Evolutionary conservation across 129 eudicot species (phyloP).

Genomic region (Tagetes erecta): DNA sequence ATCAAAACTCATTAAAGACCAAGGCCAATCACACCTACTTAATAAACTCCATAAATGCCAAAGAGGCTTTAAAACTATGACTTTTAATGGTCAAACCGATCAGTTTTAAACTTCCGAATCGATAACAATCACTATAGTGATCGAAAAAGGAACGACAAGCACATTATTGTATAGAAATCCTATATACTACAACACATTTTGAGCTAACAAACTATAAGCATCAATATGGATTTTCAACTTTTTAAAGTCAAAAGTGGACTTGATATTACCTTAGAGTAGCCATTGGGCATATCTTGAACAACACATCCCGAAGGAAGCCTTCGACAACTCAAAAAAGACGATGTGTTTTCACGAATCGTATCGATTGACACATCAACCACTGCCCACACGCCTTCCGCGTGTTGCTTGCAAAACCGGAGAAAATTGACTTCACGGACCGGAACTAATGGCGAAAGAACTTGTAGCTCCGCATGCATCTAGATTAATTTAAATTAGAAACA

Average conservation of each 20-base stretch:
- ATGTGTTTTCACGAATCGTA: constrained; percentile 62
- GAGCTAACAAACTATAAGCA: constrained; percentile 19
- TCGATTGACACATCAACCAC: constrained; percentile 91
- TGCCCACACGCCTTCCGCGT: constrained; percentile 98
- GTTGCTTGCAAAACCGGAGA: constrained; percentile 96
- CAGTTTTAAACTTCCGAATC: constrained; percentile 11
- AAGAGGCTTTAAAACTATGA: constrained; percentile 29
- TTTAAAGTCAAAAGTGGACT: constrained; percentile 12
- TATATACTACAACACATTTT: constrained; percentile 10
- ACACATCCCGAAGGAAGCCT: constrained; percentile 98
- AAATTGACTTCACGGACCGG: constrained; percentile 93
- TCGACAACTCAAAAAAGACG: constrained; percentile 60
- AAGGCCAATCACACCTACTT: constrained; percentile 56
- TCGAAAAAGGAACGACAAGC: constrained; percentile 24
- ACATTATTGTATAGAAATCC: constrained; percentile 22
- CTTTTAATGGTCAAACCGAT: constrained; percentile 27
- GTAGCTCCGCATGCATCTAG: constrained; percentile 92
- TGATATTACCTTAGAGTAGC: constrained; percentile 86
- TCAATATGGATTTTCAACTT: constrained; percentile 13
- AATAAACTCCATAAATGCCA: constrained; percentile 49
- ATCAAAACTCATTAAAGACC: constrained; percentile 75
- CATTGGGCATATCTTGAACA: constrained; percentile 99
- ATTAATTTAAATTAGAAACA: constrained; percentile 1
- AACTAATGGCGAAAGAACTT: constrained; percentile 94
- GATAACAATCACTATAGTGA: constrained; percentile 8